Evolutionary conservation across 768 basidiomycete species (phyloP), one percentile per base, ranked within the genome.

Genomic region (Agaricus subrufescens): DNA sequence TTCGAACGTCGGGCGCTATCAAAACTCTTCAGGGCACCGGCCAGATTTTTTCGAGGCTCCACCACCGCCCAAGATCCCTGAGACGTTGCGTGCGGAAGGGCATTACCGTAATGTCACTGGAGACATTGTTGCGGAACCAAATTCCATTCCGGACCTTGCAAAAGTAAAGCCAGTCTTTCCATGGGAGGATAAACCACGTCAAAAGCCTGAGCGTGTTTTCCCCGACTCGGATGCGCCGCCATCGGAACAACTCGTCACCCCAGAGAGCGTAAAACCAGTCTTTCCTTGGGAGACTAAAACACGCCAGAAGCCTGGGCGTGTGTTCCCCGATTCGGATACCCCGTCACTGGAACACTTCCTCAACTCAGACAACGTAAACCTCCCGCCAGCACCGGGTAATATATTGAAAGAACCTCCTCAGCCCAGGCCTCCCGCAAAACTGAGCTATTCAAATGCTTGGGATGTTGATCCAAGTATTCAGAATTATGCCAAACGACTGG

Each of bases 201-300:
- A 75, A 47, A 61, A 77, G 60, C 91, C 90, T 12, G 77, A 76
- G 27, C 87, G 91, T 52, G 80, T 88, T 31, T 92, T 92, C 63
- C 92, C 90, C 29, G 71, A 69, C n/a, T 72, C 79, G 30, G 85
- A 87, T 47, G 73, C 78, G 46, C 84, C 80, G 26, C 75, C 78
- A 1, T 79, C 82, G 9, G 68, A 69, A n/a, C 62, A 71, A 50
- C 79, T 77, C 61, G 40, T 76, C 54, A 73, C 68, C 65, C 75
- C 26, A n/a, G 10, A 23, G 25, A 25, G 4, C 15, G 30, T 15
- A 37, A 37, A n/a, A 23, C 23, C 48, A 34, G 76, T 97, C 34
- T 98, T 99, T 69, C 94, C 96, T n/a, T 99, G 96, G 96, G 96
- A 99, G 67, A 80, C 85, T 57, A 80, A 81, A 62, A 85, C 82